A percentile compares a stretch with the other conserved stretches of the same genome.
These are phyloP conservation scores for Citrus mangshanensis DNA, from an alignment of 345 rosid genomes.

Conservation along the genomic window DNA sequence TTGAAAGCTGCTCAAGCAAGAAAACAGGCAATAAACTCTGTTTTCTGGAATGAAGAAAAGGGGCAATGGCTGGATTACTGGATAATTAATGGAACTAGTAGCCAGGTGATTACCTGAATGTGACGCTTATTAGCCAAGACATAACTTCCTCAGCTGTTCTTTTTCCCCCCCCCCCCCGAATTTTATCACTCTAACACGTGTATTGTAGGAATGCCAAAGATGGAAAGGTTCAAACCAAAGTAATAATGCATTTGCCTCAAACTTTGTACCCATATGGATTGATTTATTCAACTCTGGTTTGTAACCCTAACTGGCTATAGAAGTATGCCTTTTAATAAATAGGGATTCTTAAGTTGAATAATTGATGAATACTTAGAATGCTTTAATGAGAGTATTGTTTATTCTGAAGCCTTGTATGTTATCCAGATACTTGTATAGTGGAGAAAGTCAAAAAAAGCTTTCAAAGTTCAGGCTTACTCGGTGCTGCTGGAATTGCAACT, in stretches of 20 bases:
- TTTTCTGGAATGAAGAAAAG: slow-evolving; percentile 69
- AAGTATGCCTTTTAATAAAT: no score
- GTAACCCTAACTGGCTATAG: slow-evolving; percentile 1
- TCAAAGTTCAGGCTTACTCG: slow-evolving; percentile 57
- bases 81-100: slow-evolving; percentile 27
- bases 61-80: slow-evolving; percentile 97
- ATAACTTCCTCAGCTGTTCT: background rate
- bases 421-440: slow-evolving; percentile 53
- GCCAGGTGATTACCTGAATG: slow-evolving; percentile 19
- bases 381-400: background rate
- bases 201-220: slow-evolving; percentile 41
- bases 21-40: slow-evolving; percentile 45
- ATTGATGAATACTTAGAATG: no score
- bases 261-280: slow-evolving; percentile 83
- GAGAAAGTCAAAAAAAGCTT: slow-evolving; percentile 55
- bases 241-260: slow-evolving; percentile 66
- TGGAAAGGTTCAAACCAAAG: slow-evolving; percentile 65
- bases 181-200: background rate
- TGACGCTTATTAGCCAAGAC: background rate
- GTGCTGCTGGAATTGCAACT: slow-evolving; percentile 67
- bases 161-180: background rate
- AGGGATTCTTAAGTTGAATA: no score
- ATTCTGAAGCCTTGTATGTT: slow-evolving; percentile 3
- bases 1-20: slow-evolving; percentile 56
- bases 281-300: slow-evolving; percentile 65